Conservation (phyloP, 192 early-diverging fungal genomes). For the Backusella parvicylindrica region DNA sequence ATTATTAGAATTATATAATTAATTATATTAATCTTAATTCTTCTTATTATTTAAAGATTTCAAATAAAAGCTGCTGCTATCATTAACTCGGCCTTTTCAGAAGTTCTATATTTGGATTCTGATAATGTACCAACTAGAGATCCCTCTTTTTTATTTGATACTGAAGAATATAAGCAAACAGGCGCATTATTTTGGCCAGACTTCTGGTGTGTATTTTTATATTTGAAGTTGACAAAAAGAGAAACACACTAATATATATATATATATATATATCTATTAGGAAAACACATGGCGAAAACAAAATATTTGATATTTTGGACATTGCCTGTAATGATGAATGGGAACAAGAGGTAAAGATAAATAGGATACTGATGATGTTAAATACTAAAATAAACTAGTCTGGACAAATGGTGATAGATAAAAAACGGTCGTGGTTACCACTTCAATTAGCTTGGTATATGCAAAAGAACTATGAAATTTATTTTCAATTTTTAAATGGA, state of each 20-base stretch:
- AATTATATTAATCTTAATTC: not conserved
- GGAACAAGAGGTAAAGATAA: slow-evolving; percentile 33
- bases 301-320: slow-evolving; percentile 27
- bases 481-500: slow-evolving; percentile 33
- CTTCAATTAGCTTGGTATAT: slow-evolving; percentile 31
- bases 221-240: not conserved
- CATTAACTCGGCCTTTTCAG: slow-evolving; percentile 33
- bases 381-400: slow-evolving; percentile 8
- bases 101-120: slow-evolving; percentile 44
- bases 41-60: slow-evolving; percentile 15
- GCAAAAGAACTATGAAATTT: slow-evolving; percentile 26
- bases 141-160: slow-evolving; percentile 41
- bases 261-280: not conserved
- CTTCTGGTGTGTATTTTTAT: slow-evolving; percentile 16
- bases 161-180: slow-evolving; percentile 23
- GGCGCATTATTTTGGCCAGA: slow-evolving; percentile 52
- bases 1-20: not conserved
- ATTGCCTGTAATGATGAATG: slow-evolving; percentile 32
- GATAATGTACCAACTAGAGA: slow-evolving; percentile 40
- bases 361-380: not conserved
- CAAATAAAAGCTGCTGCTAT: slow-evolving; percentile 45
- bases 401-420: slow-evolving; percentile 31
- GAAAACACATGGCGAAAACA: slow-evolving; percentile 37
- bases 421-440: slow-evolving; percentile 23
- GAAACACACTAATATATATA: not conserved